These are phyloP conservation scores for Pseudogymnoascus sp. DNA, from an alignment of 2,329 filamentous ascomycete species.

Conservation along the genomic window DNA sequence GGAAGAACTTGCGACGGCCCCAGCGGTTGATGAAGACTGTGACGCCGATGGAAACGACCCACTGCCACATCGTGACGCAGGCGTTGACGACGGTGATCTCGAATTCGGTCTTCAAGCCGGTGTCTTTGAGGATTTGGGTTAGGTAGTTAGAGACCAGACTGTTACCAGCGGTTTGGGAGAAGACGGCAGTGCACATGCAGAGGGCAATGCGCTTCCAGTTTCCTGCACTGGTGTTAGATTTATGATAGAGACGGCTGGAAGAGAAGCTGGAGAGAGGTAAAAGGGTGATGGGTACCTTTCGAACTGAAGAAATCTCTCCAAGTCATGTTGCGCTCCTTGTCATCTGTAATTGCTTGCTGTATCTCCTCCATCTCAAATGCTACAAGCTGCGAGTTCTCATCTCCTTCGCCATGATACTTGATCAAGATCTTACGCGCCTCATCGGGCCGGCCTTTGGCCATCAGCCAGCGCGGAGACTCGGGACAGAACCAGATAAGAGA, in stretches of 20 bases:
- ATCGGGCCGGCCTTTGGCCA: constrained; percentile 46
- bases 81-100: constrained; percentile 37
- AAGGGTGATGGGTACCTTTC: not conserved
- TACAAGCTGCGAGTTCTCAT: constrained; percentile 35
- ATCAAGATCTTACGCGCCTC: constrained; percentile 47
- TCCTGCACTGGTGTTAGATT: constrained; percentile 14
- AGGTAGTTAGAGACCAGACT: constrained; percentile 38
- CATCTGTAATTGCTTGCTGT: constrained; percentile 30
- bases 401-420: constrained; percentile 46
- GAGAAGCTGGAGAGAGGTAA: not conserved
- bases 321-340: constrained; percentile 9
- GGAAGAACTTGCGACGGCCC: constrained; percentile 34
- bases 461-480: constrained; percentile 49
- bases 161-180: constrained; percentile 37
- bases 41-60: constrained; percentile 34
- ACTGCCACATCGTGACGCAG: constrained; percentile 37
- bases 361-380: constrained; percentile 42
- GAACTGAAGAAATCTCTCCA: constrained; percentile 11
- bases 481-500: constrained; percentile 40
- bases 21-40: constrained; percentile 33
- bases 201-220: constrained; percentile 36
- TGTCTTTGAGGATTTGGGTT: constrained; percentile 34
- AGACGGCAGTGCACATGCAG: constrained; percentile 35
- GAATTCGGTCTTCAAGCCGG: constrained; percentile 31
- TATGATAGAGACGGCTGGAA: constrained; percentile 22